Percentiles rank a stretch among this genome's conserved stretches.
Conservation (phyloP, 768 basidiomycete species). For the Russula abietina region DNA sequence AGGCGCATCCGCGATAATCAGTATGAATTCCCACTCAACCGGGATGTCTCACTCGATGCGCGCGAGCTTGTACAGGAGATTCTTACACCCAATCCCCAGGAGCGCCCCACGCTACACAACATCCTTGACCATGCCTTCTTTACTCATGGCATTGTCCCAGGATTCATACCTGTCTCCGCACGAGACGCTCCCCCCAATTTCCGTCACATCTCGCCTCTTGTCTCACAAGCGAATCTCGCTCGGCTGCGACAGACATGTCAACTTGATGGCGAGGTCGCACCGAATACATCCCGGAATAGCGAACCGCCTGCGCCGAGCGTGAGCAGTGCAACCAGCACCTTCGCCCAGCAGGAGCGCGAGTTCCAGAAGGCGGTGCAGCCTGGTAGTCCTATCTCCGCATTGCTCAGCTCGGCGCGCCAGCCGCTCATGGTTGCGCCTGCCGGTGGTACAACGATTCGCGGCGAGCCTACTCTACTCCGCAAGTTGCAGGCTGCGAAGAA, state of each 20-base stretch:
- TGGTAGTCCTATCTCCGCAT: slow-evolving; percentile 86
- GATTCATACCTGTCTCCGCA: slow-evolving; percentile 73
- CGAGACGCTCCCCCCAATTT: slow-evolving; percentile 74
- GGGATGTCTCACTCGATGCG: slow-evolving; percentile 61
- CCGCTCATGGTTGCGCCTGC: slow-evolving; percentile 64
- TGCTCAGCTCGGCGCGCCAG: slow-evolving; percentile 84
- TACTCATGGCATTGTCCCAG: slow-evolving; percentile 70
- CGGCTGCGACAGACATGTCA: slow-evolving; percentile 56
- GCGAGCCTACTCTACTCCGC: slow-evolving; percentile 42
- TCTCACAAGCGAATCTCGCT: slow-evolving; percentile 64
- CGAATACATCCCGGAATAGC: slow-evolving; percentile 28
- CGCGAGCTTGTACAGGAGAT: slow-evolving; percentile 77
- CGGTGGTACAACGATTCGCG: slow-evolving; percentile 33
- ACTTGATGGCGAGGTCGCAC: slow-evolving; percentile 56
- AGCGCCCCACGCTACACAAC: slow-evolving; percentile 77
- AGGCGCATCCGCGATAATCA: slow-evolving; percentile 91
- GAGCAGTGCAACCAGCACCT: slow-evolving; percentile 50
- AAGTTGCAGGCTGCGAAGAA: slow-evolving; percentile 53
- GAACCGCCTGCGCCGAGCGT: slow-evolving; percentile 16
- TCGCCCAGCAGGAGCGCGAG: slow-evolving; percentile 88
- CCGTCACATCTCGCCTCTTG: slow-evolving; percentile 51
- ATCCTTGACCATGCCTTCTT: slow-evolving; percentile 87
- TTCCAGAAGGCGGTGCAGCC: slow-evolving; percentile 96
- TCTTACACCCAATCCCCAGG: slow-evolving; percentile 74
- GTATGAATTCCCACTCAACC: slow-evolving; percentile 85